Evolutionary conservation across 2,329 filamentous ascomycete genomes (phyloP), one percentile per base, ranked within the genome.

Genomic region (Claviceps citrina): DNA sequence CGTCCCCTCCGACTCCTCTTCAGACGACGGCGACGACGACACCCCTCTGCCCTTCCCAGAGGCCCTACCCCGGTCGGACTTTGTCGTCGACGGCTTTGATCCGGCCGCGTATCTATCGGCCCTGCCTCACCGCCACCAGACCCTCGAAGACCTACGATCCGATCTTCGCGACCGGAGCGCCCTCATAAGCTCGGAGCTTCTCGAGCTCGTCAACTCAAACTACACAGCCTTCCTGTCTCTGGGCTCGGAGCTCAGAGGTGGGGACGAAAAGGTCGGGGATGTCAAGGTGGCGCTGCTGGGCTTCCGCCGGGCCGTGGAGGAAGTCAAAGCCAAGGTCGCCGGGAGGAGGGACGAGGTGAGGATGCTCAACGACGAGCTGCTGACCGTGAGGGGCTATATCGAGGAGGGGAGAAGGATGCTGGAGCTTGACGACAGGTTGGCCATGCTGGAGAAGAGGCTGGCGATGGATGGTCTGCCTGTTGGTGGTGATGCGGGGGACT

Each of bases 171-270:
- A 86, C 43, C 73, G 93, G 39, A 84, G 79, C 49, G 75, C 83
- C 49, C 71, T 80, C 16, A 78, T 98, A 45, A 83, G 79, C 52
- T 76, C 81, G 46, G 91, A 98, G 63, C 70, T 98, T 3, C 70
- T 98, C 15, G 89, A 95, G 62, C 74, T 98, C 7, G 91, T 98
- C 48, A 98, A 98, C 55, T 74, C 81, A 38, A 93, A 98, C 60
- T 96, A 98, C 57, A 81, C 85, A 36, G 82, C 89, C 42, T 98
- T 98, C 51, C 62, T 98, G 4, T 79, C 78, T 0, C 64, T 98
- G 0, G 93, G 91, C 0, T 76, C 73, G 35, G 83, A 85, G 50
- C 64, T 98, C 32, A 75, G 76, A 40, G 87, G 87, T 3, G 93
- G 93, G 7, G 87, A 93, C 53, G 89, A 95, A 52, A 83, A 80